phyloP scores from a whole-genome alignment of 1,284 basidiomycete species.

The Leccinum colubrinum region DNA sequence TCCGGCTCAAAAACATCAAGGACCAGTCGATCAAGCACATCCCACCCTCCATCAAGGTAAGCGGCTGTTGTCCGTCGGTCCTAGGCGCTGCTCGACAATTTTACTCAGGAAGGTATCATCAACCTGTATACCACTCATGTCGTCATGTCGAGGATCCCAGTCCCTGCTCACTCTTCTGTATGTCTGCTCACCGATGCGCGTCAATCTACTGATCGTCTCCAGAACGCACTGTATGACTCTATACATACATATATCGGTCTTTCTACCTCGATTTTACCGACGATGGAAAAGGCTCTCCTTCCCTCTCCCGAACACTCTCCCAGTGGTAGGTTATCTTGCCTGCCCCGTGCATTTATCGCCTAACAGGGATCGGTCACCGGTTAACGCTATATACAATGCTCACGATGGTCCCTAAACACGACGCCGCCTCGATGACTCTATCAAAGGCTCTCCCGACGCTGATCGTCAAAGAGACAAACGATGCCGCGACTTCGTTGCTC shows the following conservation, averaged over 20 bases:
- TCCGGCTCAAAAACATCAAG: slow-evolving; percentile 54
- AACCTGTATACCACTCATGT: slow-evolving; percentile 50
- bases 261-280: slow-evolving; percentile 50
- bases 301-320: slow-evolving; percentile 74
- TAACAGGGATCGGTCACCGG: slow-evolving; percentile 81
- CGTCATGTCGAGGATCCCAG: slow-evolving; percentile 55
- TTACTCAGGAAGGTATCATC: slow-evolving; percentile 47
- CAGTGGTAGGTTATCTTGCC: slow-evolving; percentile 39
- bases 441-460: slow-evolving; percentile 57
- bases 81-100: not conserved
- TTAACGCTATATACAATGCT: slow-evolving; percentile 79
- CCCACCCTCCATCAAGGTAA: slow-evolving; percentile 22
- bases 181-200: slow-evolving; percentile 17
- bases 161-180: slow-evolving; percentile 52
- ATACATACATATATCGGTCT: slow-evolving; percentile 53
- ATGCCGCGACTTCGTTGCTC: slow-evolving; percentile 57
- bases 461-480: slow-evolving; percentile 78
- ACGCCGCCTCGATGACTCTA: slow-evolving; percentile 50
- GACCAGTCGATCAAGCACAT: slow-evolving; percentile 36
- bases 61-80: not conserved
- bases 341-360: not conserved
- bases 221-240: slow-evolving; percentile 61
- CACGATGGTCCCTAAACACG: slow-evolving; percentile 49
- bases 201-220: slow-evolving; percentile 10
- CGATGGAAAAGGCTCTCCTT: slow-evolving; percentile 71